phyloP scores from a whole-genome alignment of 2,329 filamentous ascomycete genomes.

The Aspergillus latus region DNA sequence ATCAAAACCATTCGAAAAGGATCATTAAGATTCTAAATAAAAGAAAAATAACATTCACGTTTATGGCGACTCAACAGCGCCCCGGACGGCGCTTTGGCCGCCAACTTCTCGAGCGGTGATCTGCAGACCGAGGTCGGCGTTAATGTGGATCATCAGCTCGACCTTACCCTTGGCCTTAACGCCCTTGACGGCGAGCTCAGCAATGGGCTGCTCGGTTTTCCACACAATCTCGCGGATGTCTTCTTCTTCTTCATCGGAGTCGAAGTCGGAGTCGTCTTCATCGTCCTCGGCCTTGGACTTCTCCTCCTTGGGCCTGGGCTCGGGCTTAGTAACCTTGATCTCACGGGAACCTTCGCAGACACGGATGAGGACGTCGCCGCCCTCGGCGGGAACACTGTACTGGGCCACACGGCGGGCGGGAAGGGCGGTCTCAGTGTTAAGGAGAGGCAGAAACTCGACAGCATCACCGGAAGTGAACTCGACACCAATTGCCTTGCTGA shows the following conservation, averaged over 20 bases:
- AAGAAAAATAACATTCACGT: not conserved
- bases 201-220: constrained; percentile 80
- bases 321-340: constrained; percentile 89
- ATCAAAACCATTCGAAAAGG: constrained; percentile 1
- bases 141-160: constrained; percentile 89
- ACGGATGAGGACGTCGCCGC: constrained; percentile 84
- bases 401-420: constrained; percentile 83
- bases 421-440: constrained; percentile 82
- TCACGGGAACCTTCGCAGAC: constrained; percentile 84
- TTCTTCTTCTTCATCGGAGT: constrained; percentile 69
- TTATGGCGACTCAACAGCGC: constrained; percentile 50
- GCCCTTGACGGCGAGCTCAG: constrained; percentile 79
- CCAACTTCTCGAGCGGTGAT: constrained; percentile 84
- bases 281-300: constrained; percentile 57
- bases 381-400: constrained; percentile 71
- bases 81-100: constrained; percentile 78
- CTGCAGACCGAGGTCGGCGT: constrained; percentile 73
- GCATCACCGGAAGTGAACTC: constrained; percentile 63
- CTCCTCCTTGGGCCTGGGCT: constrained; percentile 68
- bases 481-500: constrained; percentile 84
- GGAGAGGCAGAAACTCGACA: constrained; percentile 75
- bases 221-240: constrained; percentile 87
- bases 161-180: constrained; percentile 88
- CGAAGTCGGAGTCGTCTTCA: constrained; percentile 63
- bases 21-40: constrained; percentile 6